Evolutionary conservation across 2,329 filamentous ascomycete species (phyloP).

Genomic region (Ceratocystis eucalypticola): DNA sequence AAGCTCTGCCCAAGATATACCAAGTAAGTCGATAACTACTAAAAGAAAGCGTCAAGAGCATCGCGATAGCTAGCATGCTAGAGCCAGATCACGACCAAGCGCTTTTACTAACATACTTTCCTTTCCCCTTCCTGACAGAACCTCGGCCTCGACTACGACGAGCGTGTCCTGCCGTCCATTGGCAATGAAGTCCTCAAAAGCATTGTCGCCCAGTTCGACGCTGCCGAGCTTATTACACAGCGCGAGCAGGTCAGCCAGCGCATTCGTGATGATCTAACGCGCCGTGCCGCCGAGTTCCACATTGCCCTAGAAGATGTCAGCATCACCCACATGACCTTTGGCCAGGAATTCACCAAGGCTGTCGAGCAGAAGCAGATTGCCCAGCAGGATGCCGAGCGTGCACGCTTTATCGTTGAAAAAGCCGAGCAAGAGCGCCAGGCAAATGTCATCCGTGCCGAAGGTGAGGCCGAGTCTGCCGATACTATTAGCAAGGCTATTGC

Average conservation of each 20-base stretch:
- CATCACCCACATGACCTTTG: slow-evolving; percentile 99
- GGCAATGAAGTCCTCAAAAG: slow-evolving; percentile 98
- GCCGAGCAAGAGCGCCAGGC: slow-evolving; percentile 98
- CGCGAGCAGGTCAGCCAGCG: slow-evolving; percentile 91
- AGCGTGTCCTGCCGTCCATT: slow-evolving; percentile 94
- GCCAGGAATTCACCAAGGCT: slow-evolving; percentile 94
- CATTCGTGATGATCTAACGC: slow-evolving; percentile 83
- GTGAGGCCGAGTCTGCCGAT: slow-evolving; percentile 91
- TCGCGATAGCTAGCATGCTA: neutral
- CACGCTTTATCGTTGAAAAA: slow-evolving; percentile 95
- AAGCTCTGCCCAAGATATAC: slow-evolving; percentile 91
- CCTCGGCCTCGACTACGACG: slow-evolving; percentile 95
- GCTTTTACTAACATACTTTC: slow-evolving; percentile 11
- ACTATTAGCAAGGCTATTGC: slow-evolving; percentile 88
- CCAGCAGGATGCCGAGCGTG: slow-evolving; percentile 94
- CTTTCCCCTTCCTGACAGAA: slow-evolving; percentile 43
- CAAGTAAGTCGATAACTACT: slow-evolving; percentile 49
- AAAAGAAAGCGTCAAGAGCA: neutral
- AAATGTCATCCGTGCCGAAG: slow-evolving; percentile 95
- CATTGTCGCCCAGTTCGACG: slow-evolving; percentile 97
- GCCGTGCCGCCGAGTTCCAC: slow-evolving; percentile 93
- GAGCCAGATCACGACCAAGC: neutral
- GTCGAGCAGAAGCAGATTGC: slow-evolving; percentile 99
- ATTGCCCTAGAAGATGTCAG: slow-evolving; percentile 97
- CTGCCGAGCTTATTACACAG: slow-evolving; percentile 96